Evolutionary conservation across 129 eudicot genomes (phyloP), one percentile per base, ranked within the genome.

Genomic region (Centrapalus pauciflorus): DNA sequence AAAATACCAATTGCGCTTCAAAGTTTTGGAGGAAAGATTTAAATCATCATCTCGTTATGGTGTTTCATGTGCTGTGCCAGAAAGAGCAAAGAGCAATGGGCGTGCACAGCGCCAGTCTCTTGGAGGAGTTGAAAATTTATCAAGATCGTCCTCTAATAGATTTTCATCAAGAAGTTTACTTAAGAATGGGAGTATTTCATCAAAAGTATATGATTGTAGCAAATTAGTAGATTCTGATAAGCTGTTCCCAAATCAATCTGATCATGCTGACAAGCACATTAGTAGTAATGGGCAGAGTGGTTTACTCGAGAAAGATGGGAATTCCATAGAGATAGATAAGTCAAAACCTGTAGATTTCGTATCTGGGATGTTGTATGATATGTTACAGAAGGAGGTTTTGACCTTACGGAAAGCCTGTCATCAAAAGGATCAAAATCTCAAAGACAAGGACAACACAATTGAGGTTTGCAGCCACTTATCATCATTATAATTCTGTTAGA

Each of bases 341-440:
- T 54, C 27, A 7, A 84, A 74, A 46, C 62, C 46, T 43, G 89
- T 82, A 55, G 98, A 93, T 72, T 67, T 26, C 71, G 95, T 93
- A 37, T 89, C 96, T 6, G 98, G 98, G 19, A 57, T 69, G 71
- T 56, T 93, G 69, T 93, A 93, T 52, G 98, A 93, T 79, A 82
- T 89, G 84, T 58, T 93, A 71, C 98, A 93, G 69, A 89, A 86
- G 84, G 98, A 88, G 73, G 98, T 93, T 35, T 75, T 89, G 63
- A 55, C 69, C 13, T 74, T 88, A 58, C 76, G 83, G 33, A 93
- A 89, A 81, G 84, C 95, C 67, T 84, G 99, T 76, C 83, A 76
- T 50, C 88, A 81, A 64, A 93, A 86, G 79, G 87, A 79, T 77
- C 92, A 74, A 69, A 81, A 82, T 65, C 78, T 93, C 6, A 86